Conservation (phyloP, 129 eudicot genomes). For the Centella asiatica region DNA sequence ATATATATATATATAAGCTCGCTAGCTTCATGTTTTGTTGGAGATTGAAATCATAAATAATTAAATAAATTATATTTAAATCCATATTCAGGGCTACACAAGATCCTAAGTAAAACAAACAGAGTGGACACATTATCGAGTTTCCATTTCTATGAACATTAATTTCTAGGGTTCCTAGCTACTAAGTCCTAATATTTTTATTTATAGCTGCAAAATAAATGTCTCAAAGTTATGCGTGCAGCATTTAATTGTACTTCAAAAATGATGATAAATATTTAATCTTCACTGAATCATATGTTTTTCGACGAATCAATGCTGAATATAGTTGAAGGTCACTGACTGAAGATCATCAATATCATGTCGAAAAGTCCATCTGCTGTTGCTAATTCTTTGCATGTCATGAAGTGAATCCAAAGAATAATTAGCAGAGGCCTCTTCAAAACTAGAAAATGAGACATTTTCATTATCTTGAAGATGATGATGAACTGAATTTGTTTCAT, state of each 20-base stretch:
- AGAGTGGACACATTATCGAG: no score
- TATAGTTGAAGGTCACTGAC: conserved; percentile 63
- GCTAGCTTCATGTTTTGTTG: no score
- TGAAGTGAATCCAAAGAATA: conserved; percentile 57
- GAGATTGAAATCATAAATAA: no score
- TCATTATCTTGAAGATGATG: conserved; percentile 25
- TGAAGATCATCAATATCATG: conserved; percentile 63
- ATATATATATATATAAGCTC: no score
- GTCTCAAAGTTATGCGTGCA: conserved; percentile 19
- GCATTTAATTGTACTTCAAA: neutral
- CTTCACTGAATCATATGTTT: neutral
- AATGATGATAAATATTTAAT: neutral
- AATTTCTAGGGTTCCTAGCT: conserved; percentile 54
- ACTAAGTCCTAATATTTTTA: conserved; percentile 23
- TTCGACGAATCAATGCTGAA: conserved; percentile 35
- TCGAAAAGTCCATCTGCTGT: conserved; percentile 48
- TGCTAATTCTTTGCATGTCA: conserved; percentile 29
- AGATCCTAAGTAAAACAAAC: no score
- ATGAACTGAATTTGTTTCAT: neutral
- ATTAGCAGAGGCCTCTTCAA: conserved; percentile 30
- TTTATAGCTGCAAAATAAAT: conserved; percentile 28
- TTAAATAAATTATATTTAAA: no score
- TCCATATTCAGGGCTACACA: no score
- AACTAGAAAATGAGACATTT: conserved; percentile 51
- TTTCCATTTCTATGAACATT: conserved; percentile 38